Base-by-base conservation (phyloP, 1,139 yeast species). In the Yarrowia galli region DNA sequence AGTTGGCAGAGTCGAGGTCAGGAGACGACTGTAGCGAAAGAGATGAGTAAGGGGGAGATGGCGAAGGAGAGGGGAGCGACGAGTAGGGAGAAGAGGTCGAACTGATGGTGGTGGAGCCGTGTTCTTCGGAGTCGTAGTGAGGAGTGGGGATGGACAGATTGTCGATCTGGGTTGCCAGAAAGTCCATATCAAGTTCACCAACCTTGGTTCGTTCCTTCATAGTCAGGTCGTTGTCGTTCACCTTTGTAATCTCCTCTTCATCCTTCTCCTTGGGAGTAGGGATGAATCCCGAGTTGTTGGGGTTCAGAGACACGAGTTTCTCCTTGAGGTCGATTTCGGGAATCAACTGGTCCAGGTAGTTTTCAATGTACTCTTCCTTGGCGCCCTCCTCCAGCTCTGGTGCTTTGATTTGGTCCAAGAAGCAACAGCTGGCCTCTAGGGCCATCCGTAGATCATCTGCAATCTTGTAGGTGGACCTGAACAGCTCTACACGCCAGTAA, bases 401-500 rank as follows among this genome's bases (percentile, higher is more conserved):
- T 40, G 61, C 61, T 36, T 32, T 25, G 28, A 43, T 42, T 38
- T 48, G 67, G 58, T 69, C 64, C 45, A 36, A 25, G 43, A 46
- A 63, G 43, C 36, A 36, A 43, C 68, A 40, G 46, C 43, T 23
- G 35, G 49, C 60, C 45, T 67, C 46, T 28, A 53, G 64, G 13
- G 53, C 43, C 53, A n/a, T 28, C 12, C 66, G 9, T 6, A 61
- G 46, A n/a, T 61, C 56, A 23, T 61, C 66, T 5, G 66, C 56
- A 23, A 61, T 46, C 20, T 48, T 45, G 46, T 61, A 61, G 5
- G 66, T 61, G 18, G 56, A 61, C 10, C 66, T n/a, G 38, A 61
- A 46, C 25, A 89, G 75, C 42, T 81, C 81, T 2, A 89, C 83
- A 69, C 86, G 83, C 93, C 93, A 89, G 75, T 87, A 89, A 71